Evolutionary conservation across 495 filamentous ascomycete genomes (phyloP).

Genomic region (Margaritispora aquatica): DNA sequence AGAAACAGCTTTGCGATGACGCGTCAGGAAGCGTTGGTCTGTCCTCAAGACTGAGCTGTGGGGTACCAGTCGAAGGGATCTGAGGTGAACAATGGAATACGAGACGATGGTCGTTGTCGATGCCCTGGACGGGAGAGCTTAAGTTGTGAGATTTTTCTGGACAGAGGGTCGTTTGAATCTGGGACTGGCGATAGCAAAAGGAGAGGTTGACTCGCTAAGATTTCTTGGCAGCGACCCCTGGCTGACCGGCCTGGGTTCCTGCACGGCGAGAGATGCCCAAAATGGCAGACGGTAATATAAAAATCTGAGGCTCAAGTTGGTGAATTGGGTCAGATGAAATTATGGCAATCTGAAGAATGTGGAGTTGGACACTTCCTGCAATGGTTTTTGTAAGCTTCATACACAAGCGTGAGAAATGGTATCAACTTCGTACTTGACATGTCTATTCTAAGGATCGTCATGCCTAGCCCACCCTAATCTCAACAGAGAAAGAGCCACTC

Average conservation of each 20-base stretch:
- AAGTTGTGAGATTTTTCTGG: background rate
- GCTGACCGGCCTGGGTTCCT: too few relatives aligned
- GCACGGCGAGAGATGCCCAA: background rate
- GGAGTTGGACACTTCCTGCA: too few relatives aligned
- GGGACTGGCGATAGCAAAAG: conserved; percentile 7
- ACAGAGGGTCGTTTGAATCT: conserved; percentile 7
- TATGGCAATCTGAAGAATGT: background rate
- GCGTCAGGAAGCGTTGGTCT: conserved; percentile 10
- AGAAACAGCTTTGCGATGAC: conserved; percentile 22
- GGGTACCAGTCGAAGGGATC: conserved; percentile 1
- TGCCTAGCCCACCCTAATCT: background rate
- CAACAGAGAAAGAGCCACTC: background rate
- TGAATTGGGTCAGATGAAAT: background rate
- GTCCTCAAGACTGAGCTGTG: conserved; percentile 12
- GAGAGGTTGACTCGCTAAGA: background rate
- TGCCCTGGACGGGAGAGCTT: background rate
- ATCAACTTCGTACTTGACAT: background rate
- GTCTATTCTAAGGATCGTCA: background rate
- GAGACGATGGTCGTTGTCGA: conserved; percentile 1
- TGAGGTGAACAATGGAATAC: conserved; percentile 14
- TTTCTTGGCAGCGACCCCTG: background rate
- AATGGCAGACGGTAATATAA: background rate
- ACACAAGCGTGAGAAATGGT: background rate
- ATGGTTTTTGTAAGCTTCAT: background rate
- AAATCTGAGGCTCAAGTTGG: background rate